Base-by-base conservation (phyloP, 179 eudicot species). In the Sideroxylon spinosum region DNA sequence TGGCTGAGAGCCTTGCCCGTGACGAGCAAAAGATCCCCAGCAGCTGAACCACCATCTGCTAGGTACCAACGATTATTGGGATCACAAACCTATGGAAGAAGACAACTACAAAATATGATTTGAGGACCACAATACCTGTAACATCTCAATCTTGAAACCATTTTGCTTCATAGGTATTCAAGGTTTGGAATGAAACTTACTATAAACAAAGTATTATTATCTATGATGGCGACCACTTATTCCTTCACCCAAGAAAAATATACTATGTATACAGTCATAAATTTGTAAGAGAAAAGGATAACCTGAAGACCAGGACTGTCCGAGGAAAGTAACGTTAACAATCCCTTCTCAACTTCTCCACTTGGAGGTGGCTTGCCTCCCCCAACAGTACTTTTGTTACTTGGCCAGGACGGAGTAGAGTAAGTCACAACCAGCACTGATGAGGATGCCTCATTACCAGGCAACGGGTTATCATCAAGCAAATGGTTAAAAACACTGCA, bases 241-340 rank as follows among this genome's bases (percentile, higher is more conserved):
- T 62, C 68, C 57, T 62, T 63, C 22, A 62, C 22, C 23, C 19
- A 44, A 59, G 9, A 26, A 67, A 64, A 57, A 17, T 23, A 64
- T 6, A 70, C 57, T 70, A 37, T 53, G 48, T 26, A 10, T 16
- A 52, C 9, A 62, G 56, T 37, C 44, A 37, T 3, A 37, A 37
- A 75, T 28, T 37, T 62, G 29, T 14, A 29, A 57, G 22, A 61
- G 29, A 46, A 71, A 67, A 25, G n/a, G 2, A 25, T 84, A 37
- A 94, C 98, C 98, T 90, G 95, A 78, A 92, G 87, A 82, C 97
- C 98, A 73, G 98, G 95, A 69, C 82, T 78, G 75, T 94, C 98
- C 19, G 92, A 88, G 60, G 87, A 83, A 69, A 92, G 76, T 55
- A 94, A 77, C 63, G 97, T 88, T 74, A 94, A 76, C 86, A 94